Conservation (phyloP, 2,329 filamentous ascomycete genomes). For the Botrytis sinoallii region DNA sequence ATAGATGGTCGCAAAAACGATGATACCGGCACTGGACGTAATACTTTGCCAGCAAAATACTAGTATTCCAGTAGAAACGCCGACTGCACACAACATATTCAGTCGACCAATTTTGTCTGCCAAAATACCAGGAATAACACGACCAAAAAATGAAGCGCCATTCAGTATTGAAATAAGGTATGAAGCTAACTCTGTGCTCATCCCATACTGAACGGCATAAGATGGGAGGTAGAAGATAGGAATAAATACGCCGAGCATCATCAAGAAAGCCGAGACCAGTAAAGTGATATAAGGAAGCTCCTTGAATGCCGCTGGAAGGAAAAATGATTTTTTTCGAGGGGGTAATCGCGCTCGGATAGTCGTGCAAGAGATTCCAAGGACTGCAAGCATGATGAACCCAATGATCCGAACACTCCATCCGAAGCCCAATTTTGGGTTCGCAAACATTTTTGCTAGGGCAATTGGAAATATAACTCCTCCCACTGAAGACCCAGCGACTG, state of each 20-base stretch:
- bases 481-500: conserved; percentile 29
- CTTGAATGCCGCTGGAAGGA: conserved; percentile 15
- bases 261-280: conserved; percentile 28
- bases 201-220: conserved; percentile 45
- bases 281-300: conserved; percentile 9
- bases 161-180: conserved; percentile 53
- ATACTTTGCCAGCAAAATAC: conserved; percentile 20
- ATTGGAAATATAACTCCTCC: conserved; percentile 21
- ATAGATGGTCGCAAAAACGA: conserved; percentile 19
- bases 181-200: conserved; percentile 44
- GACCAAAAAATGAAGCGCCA: conserved; percentile 17
- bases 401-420: conserved; percentile 34
- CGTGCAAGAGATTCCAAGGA: conserved; percentile 2
- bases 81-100: conserved; percentile 12
- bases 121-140: conserved; percentile 16
- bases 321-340: conserved; percentile 14
- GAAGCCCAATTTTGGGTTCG: conserved; percentile 32
- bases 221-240: conserved; percentile 47
- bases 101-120: conserved; percentile 37
- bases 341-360: conserved; percentile 13
- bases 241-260: conserved; percentile 49
- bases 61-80: conserved; percentile 13
- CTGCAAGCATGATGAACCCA: conserved; percentile 43
- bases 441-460: conserved; percentile 12
- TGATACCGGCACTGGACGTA: conserved; percentile 7